Conservation (phyloP, 164 flowering plant genomes). For the Kingdonia uniflora region DNA sequence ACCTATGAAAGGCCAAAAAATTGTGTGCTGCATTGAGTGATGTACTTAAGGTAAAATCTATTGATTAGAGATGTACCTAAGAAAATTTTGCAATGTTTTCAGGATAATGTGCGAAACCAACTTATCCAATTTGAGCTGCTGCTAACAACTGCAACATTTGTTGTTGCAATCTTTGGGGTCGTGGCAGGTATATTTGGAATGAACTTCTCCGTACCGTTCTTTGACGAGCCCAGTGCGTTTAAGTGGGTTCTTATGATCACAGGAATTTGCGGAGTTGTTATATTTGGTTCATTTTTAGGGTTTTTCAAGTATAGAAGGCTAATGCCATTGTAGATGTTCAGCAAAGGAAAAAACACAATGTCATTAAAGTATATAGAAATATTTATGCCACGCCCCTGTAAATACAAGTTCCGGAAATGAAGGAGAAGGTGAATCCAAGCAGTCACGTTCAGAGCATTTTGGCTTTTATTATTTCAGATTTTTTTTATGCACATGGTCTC, state of each 20-base stretch:
- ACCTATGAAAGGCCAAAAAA: too few relatives aligned
- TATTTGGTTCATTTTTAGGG: slow-evolving; percentile 65
- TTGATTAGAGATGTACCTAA: too few relatives aligned
- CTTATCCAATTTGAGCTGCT: slow-evolving; percentile 89
- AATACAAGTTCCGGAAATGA: neutral
- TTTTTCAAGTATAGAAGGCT: slow-evolving; percentile 72
- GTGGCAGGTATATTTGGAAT: slow-evolving; percentile 96
- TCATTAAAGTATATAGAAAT: neutral
- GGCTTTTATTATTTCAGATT: too few relatives aligned
- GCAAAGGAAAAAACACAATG: neutral
- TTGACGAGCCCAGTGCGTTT: slow-evolving; percentile 51
- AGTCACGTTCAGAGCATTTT: neutral
- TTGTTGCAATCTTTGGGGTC: slow-evolving; percentile 88
- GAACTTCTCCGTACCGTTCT: slow-evolving; percentile 63
- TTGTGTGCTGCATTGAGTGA: too few relatives aligned
- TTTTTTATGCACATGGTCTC: too few relatives aligned
- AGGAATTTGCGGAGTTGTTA: slow-evolving; percentile 40
- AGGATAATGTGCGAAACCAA: slow-evolving; percentile 96
- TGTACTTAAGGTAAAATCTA: too few relatives aligned
- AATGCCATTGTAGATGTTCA: slow-evolving; percentile 2
- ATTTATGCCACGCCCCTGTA: too few relatives aligned
- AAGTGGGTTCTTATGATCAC: slow-evolving; percentile 85
- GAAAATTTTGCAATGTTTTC: too few relatives aligned
- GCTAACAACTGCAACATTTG: slow-evolving; percentile 91
- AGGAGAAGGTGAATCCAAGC: too few relatives aligned